These are phyloP conservation scores for Pachysolen tannophilus DNA, from an alignment of 805 yeast species.

Conservation along the genomic window DNA sequence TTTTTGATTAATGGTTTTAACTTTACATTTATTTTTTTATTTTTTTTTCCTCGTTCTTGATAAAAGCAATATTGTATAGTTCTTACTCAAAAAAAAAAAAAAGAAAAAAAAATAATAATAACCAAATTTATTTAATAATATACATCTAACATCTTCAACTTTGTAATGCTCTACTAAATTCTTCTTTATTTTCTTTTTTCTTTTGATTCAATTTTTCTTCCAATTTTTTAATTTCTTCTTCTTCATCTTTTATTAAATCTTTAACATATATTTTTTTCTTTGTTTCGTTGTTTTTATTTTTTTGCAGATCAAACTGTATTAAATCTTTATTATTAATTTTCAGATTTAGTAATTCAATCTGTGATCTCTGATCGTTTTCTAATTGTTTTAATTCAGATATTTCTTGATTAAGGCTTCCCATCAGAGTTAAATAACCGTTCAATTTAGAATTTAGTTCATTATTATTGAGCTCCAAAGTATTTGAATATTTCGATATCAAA, in stretches of 20 bases:
- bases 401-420: constrained; percentile 26
- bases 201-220: constrained; percentile 27
- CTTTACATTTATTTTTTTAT: too few relatives aligned
- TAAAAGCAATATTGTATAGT: too few relatives aligned
- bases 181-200: constrained; percentile 5
- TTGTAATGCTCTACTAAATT: too few relatives aligned
- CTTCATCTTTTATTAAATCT: constrained; percentile 35
- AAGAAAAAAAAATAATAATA: too few relatives aligned
- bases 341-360: constrained; percentile 28
- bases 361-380: constrained; percentile 33
- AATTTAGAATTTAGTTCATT: too few relatives aligned
- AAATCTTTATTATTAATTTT: constrained; percentile 17
- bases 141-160: too few relatives aligned
- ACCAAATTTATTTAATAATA: too few relatives aligned
- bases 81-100: too few relatives aligned
- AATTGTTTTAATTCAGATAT: constrained; percentile 33
- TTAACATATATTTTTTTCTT: constrained; percentile 22
- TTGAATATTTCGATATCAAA: constrained; percentile 26
- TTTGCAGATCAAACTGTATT: too few relatives aligned
- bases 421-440: constrained; percentile 21
- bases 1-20: too few relatives aligned
- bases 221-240: constrained; percentile 33
- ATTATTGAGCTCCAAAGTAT: constrained; percentile 28
- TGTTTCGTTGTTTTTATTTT: too few relatives aligned
- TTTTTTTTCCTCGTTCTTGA: too few relatives aligned